These are phyloP conservation scores for Lentinula aciculospora DNA, from an alignment of 768 basidiomycete genomes.

Conservation along the genomic window DNA sequence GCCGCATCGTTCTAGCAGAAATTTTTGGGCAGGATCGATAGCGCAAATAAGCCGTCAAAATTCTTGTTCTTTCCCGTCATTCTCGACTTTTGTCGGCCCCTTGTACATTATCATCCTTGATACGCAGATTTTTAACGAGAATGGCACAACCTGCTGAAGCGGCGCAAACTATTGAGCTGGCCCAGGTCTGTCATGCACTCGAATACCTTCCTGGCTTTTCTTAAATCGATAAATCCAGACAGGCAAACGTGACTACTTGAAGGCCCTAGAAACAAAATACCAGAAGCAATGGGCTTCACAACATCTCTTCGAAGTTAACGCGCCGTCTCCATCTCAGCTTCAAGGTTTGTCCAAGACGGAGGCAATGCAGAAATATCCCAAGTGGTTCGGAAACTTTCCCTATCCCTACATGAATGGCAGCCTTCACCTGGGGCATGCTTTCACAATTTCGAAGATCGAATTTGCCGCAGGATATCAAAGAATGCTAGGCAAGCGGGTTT, in stretches of 20 bases:
- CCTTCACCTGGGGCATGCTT: slow-evolving; percentile 94
- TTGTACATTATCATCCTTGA: background rate
- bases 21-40: background rate
- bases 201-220: background rate
- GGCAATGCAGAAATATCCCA: slow-evolving; percentile 74
- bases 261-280: slow-evolving; percentile 76
- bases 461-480: slow-evolving; percentile 94
- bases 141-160: background rate
- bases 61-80: slow-evolving; percentile 1
- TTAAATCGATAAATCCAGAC: slow-evolving; percentile 49
- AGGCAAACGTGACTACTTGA: slow-evolving; percentile 86
- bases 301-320: slow-evolving; percentile 78
- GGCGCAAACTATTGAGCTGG: slow-evolving; percentile 60
- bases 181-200: slow-evolving; percentile 38
- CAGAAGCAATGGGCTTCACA: slow-evolving; percentile 78
- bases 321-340: slow-evolving; percentile 66
- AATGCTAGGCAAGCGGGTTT: slow-evolving; percentile 87
- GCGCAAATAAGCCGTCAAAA: background rate
- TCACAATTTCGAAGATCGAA: slow-evolving; percentile 97
- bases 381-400: slow-evolving; percentile 97
- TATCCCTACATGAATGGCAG: slow-evolving; percentile 99
- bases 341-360: slow-evolving; percentile 58
- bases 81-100: background rate
- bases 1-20: background rate
- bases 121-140: background rate